Base-by-base conservation (phyloP, 2,329 filamentous ascomycete genomes). In the Endothia cerciana region DNA sequence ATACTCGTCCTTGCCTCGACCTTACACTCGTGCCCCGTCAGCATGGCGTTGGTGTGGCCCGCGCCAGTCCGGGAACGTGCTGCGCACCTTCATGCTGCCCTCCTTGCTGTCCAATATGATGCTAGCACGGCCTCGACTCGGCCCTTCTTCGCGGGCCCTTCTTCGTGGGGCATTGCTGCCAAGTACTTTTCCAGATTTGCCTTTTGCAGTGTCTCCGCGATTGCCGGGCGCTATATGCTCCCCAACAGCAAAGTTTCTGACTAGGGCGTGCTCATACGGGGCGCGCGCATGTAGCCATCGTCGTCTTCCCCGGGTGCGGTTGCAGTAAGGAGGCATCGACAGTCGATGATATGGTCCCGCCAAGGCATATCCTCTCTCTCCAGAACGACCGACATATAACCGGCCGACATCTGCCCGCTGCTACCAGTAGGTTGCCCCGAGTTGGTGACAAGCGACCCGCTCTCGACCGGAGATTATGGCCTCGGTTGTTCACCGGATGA, bases 181-280 rank as follows among this genome's bases (percentile, higher is more conserved):
- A 25, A 8, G 10, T 66, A 68, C 49, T 66, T 63, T 57, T 49
- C 43, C 55, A 11, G n/a, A 41, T 13, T 60, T 15, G 38, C 25
- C 19, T 33, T 38, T 57, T 25, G 17, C 22, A 28, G 13, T 1
- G 36, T 41, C 36, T 58, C 33, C 33, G 33, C 4, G 36, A 40
- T 19, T 28, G 36, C n/a, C 38, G 13, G 22, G 6, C 38, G n/a
- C 25, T 25, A 4, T 41, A 5, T 55, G 49, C 49, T 53, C 3
- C 6, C 19, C n/a, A 13, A 22, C 45, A 22, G 45, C n/a, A 25
- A 25, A 11, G 8, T 49, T 51, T 17, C 30, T 22, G 19, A 28
- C 51, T 5, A 55, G 15, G 30, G 51, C 28, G 28, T 36, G 28
- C 30, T 55, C 28, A 19, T 36, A 19, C 30, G n/a, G 30, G 51